Evolutionary conservation across 1,139 yeast genomes (phyloP).

Genomic region (Blastobotrys raffinosifermentans): DNA sequence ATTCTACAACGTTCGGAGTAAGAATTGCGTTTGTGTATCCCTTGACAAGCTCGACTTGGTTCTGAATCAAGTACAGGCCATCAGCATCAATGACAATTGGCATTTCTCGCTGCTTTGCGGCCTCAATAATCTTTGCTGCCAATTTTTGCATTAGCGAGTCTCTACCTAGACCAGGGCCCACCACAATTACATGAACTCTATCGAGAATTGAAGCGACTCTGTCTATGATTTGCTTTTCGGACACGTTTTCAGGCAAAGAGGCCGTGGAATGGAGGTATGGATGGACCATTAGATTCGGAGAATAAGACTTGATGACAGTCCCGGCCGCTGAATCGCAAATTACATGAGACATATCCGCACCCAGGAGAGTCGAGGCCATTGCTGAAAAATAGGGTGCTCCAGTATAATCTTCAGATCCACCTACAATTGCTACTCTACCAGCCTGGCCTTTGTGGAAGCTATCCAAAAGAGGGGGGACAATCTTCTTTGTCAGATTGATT

Average conservation of each 20-base stretch:
- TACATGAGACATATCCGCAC: conserved; percentile 85
- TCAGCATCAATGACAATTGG: conserved; percentile 90
- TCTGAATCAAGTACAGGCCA: conserved; percentile 59
- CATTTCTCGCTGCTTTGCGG: conserved; percentile 44
- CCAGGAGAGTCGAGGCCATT: conserved; percentile 75
- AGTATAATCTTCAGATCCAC: conserved; percentile 93
- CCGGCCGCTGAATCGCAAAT: conserved; percentile 79
- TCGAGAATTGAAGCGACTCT: conserved; percentile 50
- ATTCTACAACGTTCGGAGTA: conserved; percentile 90
- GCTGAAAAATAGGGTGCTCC: conserved; percentile 95
- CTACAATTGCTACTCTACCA: conserved; percentile 80
- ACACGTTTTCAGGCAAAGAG: conserved; percentile 24
- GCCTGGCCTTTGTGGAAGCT: conserved; percentile 85
- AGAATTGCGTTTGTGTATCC: conserved; percentile 55
- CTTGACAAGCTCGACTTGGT: conserved; percentile 48
- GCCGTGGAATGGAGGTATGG: conserved; percentile 56
- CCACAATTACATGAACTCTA: conserved; percentile 71
- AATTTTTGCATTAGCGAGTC: conserved; percentile 62
- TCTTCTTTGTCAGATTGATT: conserved; percentile 36
- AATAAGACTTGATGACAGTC: conserved; percentile 72
- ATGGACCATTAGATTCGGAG: conserved; percentile 95
- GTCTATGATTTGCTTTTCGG: conserved; percentile 42
- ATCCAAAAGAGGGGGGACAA: conserved; percentile 74
- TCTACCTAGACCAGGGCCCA: conserved; percentile 94
- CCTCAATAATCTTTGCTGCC: conserved; percentile 51